Conservation (phyloP, 2,329 filamentous ascomycete genomes). For the Cladosporium sp. region DNA sequence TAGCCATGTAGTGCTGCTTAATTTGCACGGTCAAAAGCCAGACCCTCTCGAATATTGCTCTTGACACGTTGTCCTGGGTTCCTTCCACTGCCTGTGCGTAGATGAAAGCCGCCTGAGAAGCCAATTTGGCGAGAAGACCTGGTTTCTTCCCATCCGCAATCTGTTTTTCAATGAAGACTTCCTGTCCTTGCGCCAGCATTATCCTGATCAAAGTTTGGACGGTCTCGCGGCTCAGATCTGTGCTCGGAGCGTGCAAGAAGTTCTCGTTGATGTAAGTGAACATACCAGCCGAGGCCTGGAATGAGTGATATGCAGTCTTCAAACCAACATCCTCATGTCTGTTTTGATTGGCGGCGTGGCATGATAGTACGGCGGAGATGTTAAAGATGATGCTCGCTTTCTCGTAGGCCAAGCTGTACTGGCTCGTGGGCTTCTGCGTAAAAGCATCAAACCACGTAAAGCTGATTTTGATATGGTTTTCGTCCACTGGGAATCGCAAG, state of each 20-base stretch:
- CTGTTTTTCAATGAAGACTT: conserved; percentile 97
- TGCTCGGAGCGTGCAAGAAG: conserved; percentile 92
- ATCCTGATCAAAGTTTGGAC: conserved; percentile 91
- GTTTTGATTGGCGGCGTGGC: conserved; percentile 89
- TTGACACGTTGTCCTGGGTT: conserved; percentile 86
- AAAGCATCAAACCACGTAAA: conserved; percentile 99
- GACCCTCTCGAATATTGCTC: conserved; percentile 87
- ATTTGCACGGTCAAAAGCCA: conserved; percentile 80
- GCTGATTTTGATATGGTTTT: conserved; percentile 98
- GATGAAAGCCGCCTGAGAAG: conserved; percentile 82
- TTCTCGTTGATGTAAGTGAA: conserved; percentile 99
- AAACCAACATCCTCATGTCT: conserved; percentile 86
- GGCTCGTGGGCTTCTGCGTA: conserved; percentile 93
- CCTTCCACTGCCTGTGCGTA: conserved; percentile 87
- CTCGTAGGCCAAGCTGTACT: conserved; percentile 95
- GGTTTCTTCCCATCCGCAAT: conserved; percentile 89
- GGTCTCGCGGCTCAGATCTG: conserved; percentile 91
- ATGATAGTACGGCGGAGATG: conserved; percentile 93
- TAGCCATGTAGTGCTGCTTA: conserved; percentile 79
- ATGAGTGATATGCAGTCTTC: conserved; percentile 96
- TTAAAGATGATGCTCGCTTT: conserved; percentile 99
- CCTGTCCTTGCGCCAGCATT: conserved; percentile 92
- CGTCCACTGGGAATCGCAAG: conserved; percentile 91
- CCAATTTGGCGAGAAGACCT: conserved; percentile 84
- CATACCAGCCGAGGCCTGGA: conserved; percentile 97